Evolutionary conservation across 2,329 filamentous ascomycete genomes (phyloP).

Genomic region (Phialophora macrospora): DNA sequence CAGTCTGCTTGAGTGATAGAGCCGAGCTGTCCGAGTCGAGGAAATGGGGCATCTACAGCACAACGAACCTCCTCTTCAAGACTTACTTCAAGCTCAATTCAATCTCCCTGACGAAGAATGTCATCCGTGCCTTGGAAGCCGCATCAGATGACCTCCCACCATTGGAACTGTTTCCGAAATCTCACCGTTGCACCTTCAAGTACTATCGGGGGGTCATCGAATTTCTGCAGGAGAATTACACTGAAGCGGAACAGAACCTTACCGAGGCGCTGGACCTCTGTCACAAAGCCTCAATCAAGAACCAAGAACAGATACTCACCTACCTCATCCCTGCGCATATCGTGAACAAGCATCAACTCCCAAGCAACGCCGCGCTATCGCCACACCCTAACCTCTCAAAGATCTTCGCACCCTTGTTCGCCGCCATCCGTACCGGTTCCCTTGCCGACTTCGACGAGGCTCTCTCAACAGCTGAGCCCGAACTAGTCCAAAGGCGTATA

Average conservation of each 20-base stretch:
- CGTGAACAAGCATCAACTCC: constrained; percentile 83
- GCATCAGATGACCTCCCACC: constrained; percentile 79
- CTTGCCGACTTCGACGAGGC: constrained; percentile 83
- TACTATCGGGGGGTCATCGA: constrained; percentile 94
- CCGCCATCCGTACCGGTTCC: constrained; percentile 80
- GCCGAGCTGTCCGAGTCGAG: constrained; percentile 75
- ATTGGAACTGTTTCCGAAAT: constrained; percentile 78
- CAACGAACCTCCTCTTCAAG: constrained; percentile 94
- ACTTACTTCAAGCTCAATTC: constrained; percentile 96
- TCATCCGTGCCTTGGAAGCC: constrained; percentile 81
- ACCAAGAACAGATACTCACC: constrained; percentile 88
- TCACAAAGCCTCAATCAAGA: constrained; percentile 71
- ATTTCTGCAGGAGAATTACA: constrained; percentile 93
- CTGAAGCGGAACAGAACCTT: constrained; percentile 78
- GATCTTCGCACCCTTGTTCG: constrained; percentile 77
- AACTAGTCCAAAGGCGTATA: constrained; percentile 89
- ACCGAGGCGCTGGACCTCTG: constrained; percentile 83
- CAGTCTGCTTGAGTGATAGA: constrained; percentile 78
- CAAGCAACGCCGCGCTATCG: constrained; percentile 70
- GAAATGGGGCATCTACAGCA: constrained; percentile 97
- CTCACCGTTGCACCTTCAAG: constrained; percentile 92
- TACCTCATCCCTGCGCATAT: constrained; percentile 95
- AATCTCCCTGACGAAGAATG: constrained; percentile 85
- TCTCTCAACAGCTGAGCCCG: constrained; percentile 79
- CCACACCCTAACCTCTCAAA: constrained; percentile 76